Percentiles rank a stretch among this genome's conserved stretches.
phyloP scores from a whole-genome alignment of 305 asterid species.

The Solanum chacoense region DNA sequence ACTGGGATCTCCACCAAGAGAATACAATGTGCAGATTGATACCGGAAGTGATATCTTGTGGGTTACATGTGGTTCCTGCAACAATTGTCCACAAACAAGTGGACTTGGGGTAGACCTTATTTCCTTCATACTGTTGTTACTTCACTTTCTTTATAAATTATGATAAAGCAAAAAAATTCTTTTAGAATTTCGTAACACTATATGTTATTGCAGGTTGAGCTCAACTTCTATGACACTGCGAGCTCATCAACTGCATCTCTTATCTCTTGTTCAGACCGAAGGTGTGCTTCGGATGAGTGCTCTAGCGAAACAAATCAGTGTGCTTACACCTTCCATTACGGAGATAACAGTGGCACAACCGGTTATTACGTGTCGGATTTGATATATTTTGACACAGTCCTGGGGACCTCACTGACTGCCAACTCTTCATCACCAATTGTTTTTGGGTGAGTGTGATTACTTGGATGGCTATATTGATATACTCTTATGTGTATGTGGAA shows the following conservation, averaged over 20 bases:
- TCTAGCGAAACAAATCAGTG: constrained; percentile 49
- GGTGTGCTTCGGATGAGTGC: constrained; percentile 70
- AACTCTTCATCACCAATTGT: constrained; percentile 78
- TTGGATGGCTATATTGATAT: not conserved
- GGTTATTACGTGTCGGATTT: constrained; percentile 68
- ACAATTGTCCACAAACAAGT: constrained; percentile 65
- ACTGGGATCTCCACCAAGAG: constrained; percentile 87
- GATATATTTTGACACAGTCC: constrained; percentile 60
- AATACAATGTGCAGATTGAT: constrained; percentile 83
- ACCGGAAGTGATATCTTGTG: constrained; percentile 88
- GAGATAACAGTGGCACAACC: constrained; percentile 82
- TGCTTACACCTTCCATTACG: constrained; percentile 63
- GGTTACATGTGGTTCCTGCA: constrained; percentile 85
- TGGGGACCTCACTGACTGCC: constrained; percentile 48
- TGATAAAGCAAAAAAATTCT: not conserved
- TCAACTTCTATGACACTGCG: constrained; percentile 56
- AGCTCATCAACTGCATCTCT: constrained; percentile 59
- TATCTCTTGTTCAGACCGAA: constrained; percentile 60
- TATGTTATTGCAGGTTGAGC: constrained; percentile 45
- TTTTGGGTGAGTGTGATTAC: constrained; percentile 63
- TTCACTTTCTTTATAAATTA: not conserved
- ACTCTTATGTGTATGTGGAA: not conserved
- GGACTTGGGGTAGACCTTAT: constrained; percentile 58
- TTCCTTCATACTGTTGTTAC: not conserved
- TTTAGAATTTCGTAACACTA: not conserved